phyloP scores from a whole-genome alignment of 2,329 filamentous ascomycete genomes.

The Lasiodiplodia hormozganensis region DNA sequence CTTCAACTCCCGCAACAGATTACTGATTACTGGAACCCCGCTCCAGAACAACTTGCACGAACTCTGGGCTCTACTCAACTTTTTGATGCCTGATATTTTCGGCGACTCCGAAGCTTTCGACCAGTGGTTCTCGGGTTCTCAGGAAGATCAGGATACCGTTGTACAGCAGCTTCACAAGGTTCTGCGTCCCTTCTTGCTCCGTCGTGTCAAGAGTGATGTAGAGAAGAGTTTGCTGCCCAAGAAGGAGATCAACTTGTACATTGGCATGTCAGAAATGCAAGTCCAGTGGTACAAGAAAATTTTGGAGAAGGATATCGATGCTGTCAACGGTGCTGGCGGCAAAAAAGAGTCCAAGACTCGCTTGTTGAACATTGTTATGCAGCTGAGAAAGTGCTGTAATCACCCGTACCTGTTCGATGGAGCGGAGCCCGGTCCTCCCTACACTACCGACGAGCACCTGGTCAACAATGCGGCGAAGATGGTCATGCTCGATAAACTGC shows the following conservation, averaged over 20 bases:
- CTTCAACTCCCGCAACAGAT: slow-evolving; percentile 92
- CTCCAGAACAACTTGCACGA: slow-evolving; percentile 98
- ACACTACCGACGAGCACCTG: slow-evolving; percentile 96
- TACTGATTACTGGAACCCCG: slow-evolving; percentile 95
- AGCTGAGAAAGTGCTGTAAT: slow-evolving; percentile 97
- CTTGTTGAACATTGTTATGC: slow-evolving; percentile 98
- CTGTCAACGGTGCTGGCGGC: slow-evolving; percentile 93
- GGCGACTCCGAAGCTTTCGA: slow-evolving; percentile 97
- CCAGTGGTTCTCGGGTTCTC: slow-evolving; percentile 94
- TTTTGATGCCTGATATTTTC: slow-evolving; percentile 96
- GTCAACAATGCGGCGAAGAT: slow-evolving; percentile 96
- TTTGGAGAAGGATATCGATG: slow-evolving; percentile 97
- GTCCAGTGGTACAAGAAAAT: slow-evolving; percentile 99
- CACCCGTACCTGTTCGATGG: slow-evolving; percentile 98
- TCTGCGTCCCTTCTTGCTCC: slow-evolving; percentile 88
- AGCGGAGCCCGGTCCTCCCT: slow-evolving; percentile 94
- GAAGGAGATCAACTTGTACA: slow-evolving; percentile 95
- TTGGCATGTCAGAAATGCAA: slow-evolving; percentile 99
- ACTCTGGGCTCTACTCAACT: slow-evolving; percentile 96
- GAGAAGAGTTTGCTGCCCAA: slow-evolving; percentile 97
- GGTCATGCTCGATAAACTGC: slow-evolving; percentile 91
- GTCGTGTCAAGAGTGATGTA: slow-evolving; percentile 95
- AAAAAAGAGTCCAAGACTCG: slow-evolving; percentile 98
- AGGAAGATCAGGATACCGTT: slow-evolving; percentile 90
- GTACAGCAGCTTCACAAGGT: slow-evolving; percentile 96